Conservation (phyloP, 2,329 filamentous ascomycete genomes). For the Ophiostoma ulmi region DNA sequence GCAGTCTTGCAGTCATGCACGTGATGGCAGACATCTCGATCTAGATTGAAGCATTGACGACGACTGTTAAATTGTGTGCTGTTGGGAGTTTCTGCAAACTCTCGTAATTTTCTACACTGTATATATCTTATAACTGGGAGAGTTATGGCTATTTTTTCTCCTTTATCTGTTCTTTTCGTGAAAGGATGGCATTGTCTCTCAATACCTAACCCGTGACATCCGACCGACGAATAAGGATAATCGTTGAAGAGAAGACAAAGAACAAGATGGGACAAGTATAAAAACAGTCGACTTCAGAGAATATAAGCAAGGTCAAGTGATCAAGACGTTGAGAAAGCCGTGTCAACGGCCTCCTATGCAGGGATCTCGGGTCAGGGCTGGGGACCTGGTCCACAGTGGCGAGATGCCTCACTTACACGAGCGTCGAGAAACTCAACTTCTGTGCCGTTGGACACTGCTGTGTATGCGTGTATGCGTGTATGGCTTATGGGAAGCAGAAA, state of each 20-base stretch:
- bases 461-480: neutral
- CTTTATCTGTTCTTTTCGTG: neutral
- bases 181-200: neutral
- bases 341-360: conserved; percentile 15
- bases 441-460: neutral
- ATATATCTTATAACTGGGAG: no score
- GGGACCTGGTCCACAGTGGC: conserved; percentile 19
- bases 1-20: neutral
- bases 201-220: conserved; percentile 10
- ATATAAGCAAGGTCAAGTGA: neutral
- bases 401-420: neutral
- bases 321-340: neutral
- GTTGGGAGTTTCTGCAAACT: no score
- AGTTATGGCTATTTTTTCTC: no score
- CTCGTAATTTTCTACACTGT: no score
- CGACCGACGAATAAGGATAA: neutral
- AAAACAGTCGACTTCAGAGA: neutral
- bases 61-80: neutral
- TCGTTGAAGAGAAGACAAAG: conserved; percentile 4
- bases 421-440: neutral
- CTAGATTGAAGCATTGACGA: neutral
- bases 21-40: neutral
- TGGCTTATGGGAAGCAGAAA: neutral
- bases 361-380: neutral
- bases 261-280: conserved; percentile 2